Conservation (phyloP, 2,329 filamentous ascomycete genomes). For the Claviceps cyperi region DNA sequence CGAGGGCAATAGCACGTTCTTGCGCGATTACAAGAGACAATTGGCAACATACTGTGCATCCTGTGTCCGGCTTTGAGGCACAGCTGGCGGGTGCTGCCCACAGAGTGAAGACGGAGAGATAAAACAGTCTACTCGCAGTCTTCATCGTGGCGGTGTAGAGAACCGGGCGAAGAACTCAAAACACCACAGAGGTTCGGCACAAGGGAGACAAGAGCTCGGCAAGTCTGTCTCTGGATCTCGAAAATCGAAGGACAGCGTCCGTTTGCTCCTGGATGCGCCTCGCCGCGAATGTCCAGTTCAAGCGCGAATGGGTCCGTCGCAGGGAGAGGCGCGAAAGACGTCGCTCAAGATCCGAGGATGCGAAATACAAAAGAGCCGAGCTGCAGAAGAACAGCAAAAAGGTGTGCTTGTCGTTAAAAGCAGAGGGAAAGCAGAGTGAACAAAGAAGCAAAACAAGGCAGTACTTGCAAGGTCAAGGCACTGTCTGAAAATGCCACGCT, state of each 20-base stretch:
- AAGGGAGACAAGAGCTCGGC: not conserved
- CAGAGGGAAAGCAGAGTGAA: not conserved
- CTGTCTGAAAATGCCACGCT: slow-evolving; percentile 12
- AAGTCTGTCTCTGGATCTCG: not conserved
- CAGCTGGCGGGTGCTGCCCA: slow-evolving; percentile 36
- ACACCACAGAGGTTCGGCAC: not conserved
- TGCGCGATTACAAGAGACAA: not conserved
- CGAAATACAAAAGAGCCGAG: no score
- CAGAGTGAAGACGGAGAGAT: slow-evolving; percentile 40
- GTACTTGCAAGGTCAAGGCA: not conserved
- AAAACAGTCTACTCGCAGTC: slow-evolving; percentile 39
- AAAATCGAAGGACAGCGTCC: not conserved
- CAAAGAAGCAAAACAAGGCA: not conserved
- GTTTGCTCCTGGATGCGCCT: not conserved
- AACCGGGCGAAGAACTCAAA: not conserved
- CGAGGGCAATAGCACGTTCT: not conserved
- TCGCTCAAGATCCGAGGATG: not conserved
- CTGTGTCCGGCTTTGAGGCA: slow-evolving; percentile 25
- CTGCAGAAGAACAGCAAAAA: no score
- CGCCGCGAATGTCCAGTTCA: not conserved
- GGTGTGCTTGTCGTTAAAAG: not conserved
- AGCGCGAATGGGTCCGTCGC: not conserved
- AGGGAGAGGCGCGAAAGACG: not conserved
- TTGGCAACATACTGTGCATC: slow-evolving; percentile 35
- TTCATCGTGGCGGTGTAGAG: slow-evolving; percentile 26